Conservation (phyloP, 2,329 filamentous ascomycete genomes). For the Zymoseptoria brevis region DNA sequence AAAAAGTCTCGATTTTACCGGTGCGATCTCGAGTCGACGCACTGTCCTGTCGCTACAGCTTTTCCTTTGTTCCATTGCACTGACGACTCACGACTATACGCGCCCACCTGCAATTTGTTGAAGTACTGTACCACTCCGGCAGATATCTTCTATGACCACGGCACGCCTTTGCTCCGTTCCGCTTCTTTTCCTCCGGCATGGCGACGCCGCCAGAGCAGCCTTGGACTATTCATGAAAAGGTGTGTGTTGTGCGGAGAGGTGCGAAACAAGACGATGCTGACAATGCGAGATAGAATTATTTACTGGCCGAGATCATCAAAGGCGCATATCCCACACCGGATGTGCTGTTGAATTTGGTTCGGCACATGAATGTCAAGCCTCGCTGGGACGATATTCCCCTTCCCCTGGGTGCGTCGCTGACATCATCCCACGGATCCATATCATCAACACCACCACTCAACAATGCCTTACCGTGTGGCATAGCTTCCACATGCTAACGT, state of each 20-base stretch:
- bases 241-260: constrained; percentile 27
- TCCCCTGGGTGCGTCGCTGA: constrained; percentile 38
- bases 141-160: constrained; percentile 25
- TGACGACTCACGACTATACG: constrained; percentile 12
- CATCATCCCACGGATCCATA: not conserved
- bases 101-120: constrained; percentile 18
- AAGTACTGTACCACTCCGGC: constrained; percentile 22
- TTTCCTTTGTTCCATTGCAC: constrained; percentile 17
- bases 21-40: constrained; percentile 9
- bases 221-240: constrained; percentile 43
- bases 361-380: constrained; percentile 37
- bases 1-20: constrained; percentile 4
- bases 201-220: constrained; percentile 36
- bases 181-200: constrained; percentile 31
- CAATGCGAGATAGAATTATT: constrained; percentile 26
- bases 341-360: constrained; percentile 38
- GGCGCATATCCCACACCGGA: constrained; percentile 37
- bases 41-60: constrained; percentile 13
- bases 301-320: constrained; percentile 48
- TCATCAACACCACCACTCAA: not conserved
- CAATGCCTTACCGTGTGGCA: constrained; percentile 1
- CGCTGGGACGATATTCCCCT: constrained; percentile 44
- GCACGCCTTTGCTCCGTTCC: constrained; percentile 23
- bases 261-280: constrained; percentile 10
- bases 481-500: constrained; percentile 9